A percentile compares a stretch with the other conserved stretches of the same genome.
Conservation (phyloP, 306 rosid species). For the Psophocarpus tetragonolobus region DNA sequence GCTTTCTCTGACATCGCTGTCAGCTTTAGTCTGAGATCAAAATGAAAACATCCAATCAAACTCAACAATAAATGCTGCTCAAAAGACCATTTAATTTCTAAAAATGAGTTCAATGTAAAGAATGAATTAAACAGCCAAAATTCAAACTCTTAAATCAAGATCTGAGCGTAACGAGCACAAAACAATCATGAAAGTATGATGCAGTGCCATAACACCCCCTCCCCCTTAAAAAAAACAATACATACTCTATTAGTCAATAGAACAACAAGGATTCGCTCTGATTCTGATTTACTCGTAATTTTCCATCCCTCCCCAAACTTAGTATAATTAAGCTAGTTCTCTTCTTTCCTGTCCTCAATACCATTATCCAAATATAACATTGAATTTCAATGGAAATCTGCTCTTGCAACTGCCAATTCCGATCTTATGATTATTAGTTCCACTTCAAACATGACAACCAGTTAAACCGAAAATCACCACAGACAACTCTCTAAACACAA, state of each 20-base stretch:
- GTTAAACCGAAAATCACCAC: conserved; percentile 24
- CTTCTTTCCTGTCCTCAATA: background rate
- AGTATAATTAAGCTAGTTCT: background rate
- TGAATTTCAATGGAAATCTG: background rate
- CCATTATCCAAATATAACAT: background rate
- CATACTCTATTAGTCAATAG: background rate
- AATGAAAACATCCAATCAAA: conserved; percentile 26
- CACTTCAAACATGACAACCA: conserved; percentile 12
- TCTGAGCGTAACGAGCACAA: conserved; percentile 24
- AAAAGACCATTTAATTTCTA: conserved; percentile 12
- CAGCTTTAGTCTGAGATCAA: conserved; percentile 43
- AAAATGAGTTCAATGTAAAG: background rate
- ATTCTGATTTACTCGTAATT: conserved; percentile 10
- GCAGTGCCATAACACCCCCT: background rate
- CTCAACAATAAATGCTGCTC: background rate
- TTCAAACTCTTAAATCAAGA: conserved; percentile 18
- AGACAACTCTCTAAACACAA: background rate
- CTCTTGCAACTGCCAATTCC: conserved; percentile 4
- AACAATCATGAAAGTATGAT: conserved; percentile 7
- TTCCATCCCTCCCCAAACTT: background rate
- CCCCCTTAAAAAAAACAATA: no score
- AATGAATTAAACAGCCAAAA: conserved; percentile 13
- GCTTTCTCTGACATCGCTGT: conserved; percentile 82
- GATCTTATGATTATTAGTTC: conserved; percentile 14
- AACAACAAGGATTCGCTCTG: background rate